Evolutionary conservation across 805 yeast species (phyloP), one percentile per base, ranked within the genome.

Genomic region (Candida silvicultrix): DNA sequence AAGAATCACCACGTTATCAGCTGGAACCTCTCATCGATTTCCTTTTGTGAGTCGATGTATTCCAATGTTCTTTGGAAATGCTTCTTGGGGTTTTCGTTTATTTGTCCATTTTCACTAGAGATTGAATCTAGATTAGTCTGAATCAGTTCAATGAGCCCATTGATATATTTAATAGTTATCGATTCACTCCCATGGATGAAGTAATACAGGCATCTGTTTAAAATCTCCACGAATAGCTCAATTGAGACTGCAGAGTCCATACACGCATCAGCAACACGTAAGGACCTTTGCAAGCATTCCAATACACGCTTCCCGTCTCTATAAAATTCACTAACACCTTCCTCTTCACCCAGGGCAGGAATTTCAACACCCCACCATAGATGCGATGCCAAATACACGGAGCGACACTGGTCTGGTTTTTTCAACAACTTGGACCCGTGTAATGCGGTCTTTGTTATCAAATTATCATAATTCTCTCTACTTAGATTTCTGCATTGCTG

Each of bases 341-440:
- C 77, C 45, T 67, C 70, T 48, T 73, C 76, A 6, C 69, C 77
- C 45, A 64, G 56, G 2, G 65, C 71, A 19, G 74, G 70, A 16
- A 73, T 74, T 49, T 85, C 89, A 21, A 83, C 80, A 58, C 92
- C 85, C 94, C 95, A 87, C 97, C 97, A 94, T 42, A 94, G 67
- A 65, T 94, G 97, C 1, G 96, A 82, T 38, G 96, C 90, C 43
- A 79, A 66, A 60, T 85, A 88, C 6, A 89, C 95, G 0, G 96
- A 83, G 15, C 97, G 78, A 63, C 97, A 90, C 64, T 94, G 99
- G 58, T 92, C 98, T 32, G 94, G 89, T 63, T 92, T 92, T 63
- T 87, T 89, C 57, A 92, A 72, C 43, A 94, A 71, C 63, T 87
- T 88, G 14, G 96, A 87, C 5, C 96, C 95, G 57, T 89, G 88